Base-by-base conservation (phyloP, 805 yeast species). In the Nakazawaea laoshanensis region DNA sequence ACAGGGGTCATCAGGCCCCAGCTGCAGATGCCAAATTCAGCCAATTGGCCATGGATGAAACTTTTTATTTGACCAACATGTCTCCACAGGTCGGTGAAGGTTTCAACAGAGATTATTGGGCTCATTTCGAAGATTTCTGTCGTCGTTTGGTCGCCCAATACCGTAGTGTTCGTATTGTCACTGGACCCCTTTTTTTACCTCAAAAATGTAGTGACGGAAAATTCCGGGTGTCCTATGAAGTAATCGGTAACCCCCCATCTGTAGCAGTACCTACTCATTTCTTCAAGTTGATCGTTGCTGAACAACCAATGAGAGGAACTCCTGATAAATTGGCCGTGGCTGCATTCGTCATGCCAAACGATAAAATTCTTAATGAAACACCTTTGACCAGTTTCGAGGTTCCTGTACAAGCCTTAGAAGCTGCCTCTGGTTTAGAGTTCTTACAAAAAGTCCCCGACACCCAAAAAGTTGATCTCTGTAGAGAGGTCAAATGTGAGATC, bases 1-100 rank as follows among this genome's bases (percentile, higher is more conserved):
- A 92, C 55, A 64, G 97, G 43, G 98, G 98, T 5, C 98, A 92
- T 57, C 86, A 84, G 47, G 96, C 95, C 0, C 96, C 98, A 3
- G 98, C 98, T 4, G 97, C 97, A 0, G 83, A 92, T 54, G 96
- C 97, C 17, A 87, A 85, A 52, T 92, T 75, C 59, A 74, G 76
- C 20, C 98, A 92, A 57, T 45, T 53, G 13, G 96, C 96, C 13
- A 89, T 92, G 97, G 80, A 92, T 56, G 95, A 89, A 53, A 92
- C 98, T 0, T 92, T 92, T 49, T 74, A 64, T 42, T 61, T 92
- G 46, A 79, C 95, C 5, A 92, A 92, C 56, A 89, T 92, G 68
- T 74, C 94, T 6, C 98, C 98, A 1, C 98, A 92, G 55, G 95
- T 92, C 3, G 98, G 98, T 3, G 94, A 81, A 4, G 98, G 98